These are phyloP conservation scores for Starmerella cellae DNA, from an alignment of 805 yeast species.

Conservation along the genomic window DNA sequence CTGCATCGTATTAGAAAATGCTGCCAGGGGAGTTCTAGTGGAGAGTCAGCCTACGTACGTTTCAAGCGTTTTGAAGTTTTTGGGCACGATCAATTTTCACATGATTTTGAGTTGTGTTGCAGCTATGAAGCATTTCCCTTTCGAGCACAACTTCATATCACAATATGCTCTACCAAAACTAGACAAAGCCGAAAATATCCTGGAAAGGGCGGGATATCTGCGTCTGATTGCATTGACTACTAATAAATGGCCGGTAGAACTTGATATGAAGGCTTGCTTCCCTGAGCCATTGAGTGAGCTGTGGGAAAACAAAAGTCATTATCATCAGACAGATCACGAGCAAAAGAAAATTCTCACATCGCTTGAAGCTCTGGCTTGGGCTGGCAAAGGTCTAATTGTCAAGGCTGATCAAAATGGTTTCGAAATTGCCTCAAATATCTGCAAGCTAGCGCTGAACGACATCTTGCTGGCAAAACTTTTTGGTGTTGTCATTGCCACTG, in stretches of 20 bases:
- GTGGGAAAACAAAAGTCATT: not conserved
- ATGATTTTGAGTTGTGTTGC: constrained; percentile 12
- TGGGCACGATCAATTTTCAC: constrained; percentile 7
- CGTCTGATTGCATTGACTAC: constrained; percentile 41
- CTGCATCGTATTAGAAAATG: constrained; percentile 19
- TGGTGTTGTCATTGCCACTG: constrained; percentile 54
- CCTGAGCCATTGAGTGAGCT: not conserved
- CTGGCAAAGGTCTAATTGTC: constrained; percentile 54
- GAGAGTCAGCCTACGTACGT: constrained; percentile 15
- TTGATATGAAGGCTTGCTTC: not conserved
- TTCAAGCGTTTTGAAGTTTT: not conserved
- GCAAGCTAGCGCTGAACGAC: constrained; percentile 29
- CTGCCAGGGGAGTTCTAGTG: constrained; percentile 18
- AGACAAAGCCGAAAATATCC: constrained; percentile 18
- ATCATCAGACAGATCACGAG: not conserved
- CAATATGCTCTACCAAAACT: constrained; percentile 36
- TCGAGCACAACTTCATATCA: constrained; percentile 25
- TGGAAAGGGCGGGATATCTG: constrained; percentile 41
- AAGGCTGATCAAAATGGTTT: constrained; percentile 37
- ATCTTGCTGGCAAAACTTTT: constrained; percentile 41
- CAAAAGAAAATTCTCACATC: not conserved
- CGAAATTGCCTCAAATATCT: constrained; percentile 27
- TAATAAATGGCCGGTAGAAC: constrained; percentile 39
- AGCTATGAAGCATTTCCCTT: constrained; percentile 9
- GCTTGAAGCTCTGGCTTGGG: constrained; percentile 55